A percentile compares a stretch with the other conserved stretches of the same genome.
These are phyloP conservation scores for Ploettnerulaceae sp. DNA, from an alignment of 2,329 filamentous ascomycete genomes.

Conservation along the genomic window DNA sequence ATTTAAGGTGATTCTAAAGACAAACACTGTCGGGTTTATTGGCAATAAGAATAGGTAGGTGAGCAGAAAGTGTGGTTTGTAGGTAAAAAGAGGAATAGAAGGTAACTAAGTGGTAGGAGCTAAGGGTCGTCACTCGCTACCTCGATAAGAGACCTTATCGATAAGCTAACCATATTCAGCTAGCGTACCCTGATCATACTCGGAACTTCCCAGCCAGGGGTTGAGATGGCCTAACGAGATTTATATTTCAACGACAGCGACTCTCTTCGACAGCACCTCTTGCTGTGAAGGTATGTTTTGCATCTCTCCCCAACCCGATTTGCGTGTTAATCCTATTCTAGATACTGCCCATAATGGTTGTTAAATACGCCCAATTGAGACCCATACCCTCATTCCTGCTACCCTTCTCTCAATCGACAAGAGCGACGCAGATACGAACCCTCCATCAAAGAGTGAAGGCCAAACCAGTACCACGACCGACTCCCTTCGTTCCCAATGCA, in stretches of 20 bases:
- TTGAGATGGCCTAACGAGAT: conserved; percentile 1
- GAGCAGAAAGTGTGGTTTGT: background rate
- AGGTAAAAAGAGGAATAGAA: background rate
- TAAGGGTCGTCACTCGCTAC: background rate
- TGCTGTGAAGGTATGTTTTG: background rate
- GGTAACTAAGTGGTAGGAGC: background rate
- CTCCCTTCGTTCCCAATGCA: conserved; percentile 80
- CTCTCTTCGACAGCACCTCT: background rate
- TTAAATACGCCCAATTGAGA: conserved; percentile 28
- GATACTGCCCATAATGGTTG: conserved; percentile 26
- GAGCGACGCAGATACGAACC: conserved; percentile 32
- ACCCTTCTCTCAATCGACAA: conserved; percentile 30
- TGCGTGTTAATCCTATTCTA: conserved; percentile 1
- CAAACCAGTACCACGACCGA: conserved; percentile 59
- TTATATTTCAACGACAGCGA: conserved; percentile 16
- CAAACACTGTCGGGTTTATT: no score
- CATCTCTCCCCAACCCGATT: background rate
- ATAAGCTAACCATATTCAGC: background rate
- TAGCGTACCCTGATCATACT: background rate
- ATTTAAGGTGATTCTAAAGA: no score
- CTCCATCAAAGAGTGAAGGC: conserved; percentile 38
- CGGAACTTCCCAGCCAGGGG: background rate
- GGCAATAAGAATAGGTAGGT: background rate
- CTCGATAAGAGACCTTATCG: background rate
- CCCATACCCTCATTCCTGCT: conserved; percentile 32